Evolutionary conservation across 2,329 filamentous ascomycete species (phyloP), one percentile per base, ranked within the genome.

Genomic region (Lasiodiplodia citricola): DNA sequence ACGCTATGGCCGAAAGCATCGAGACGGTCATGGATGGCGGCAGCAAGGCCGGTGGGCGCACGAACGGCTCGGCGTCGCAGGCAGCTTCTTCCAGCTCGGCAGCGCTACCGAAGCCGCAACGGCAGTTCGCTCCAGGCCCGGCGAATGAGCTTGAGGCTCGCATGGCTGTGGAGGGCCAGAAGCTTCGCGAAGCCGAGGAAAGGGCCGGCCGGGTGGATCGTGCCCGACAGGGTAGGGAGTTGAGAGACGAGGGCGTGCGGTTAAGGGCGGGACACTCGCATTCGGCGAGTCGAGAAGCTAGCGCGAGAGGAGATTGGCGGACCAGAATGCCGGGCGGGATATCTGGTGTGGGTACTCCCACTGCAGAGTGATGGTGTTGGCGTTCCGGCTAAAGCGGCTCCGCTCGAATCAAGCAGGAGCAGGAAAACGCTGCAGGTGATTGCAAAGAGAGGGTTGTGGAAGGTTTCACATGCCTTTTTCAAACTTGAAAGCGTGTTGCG

Each of bases 151-250:
- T 80, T 23, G 77, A 79, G 70, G 75, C 71, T 23, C 72, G 78
- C 10, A 78, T 78, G 56, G 77, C 76, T 62, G 78, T 74, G 13
- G 79, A 80, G 63, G 79, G 79, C 25, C 74, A 75, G 13, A 80
- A 78, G 60, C 54, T 80, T 56, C 69, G 79, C 14, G 77, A 80
- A 52, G 79, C 79, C 0, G 79, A 81, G 72, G 71, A 78, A 1
- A 70, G 72, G 18, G 77, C 77, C 21, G 51, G 57, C 37, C 37
- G 51, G 3, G 50, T 51, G 50, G 62, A 66, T 54, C 68, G 62
- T 23, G 41, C 68, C 13, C 60, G 58, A 13, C 60, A 52, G 60
- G 52, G 38, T 5, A 66, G 63, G 51, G 63, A 44, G 37, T n/a
- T 54, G 25, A 66, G 50, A 16, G 62, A 44, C 21, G 51, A 54